Evolutionary conservation across 345 rosid species (phyloP), one percentile per base, ranked within the genome.

Genomic region (Adansonia digitata): DNA sequence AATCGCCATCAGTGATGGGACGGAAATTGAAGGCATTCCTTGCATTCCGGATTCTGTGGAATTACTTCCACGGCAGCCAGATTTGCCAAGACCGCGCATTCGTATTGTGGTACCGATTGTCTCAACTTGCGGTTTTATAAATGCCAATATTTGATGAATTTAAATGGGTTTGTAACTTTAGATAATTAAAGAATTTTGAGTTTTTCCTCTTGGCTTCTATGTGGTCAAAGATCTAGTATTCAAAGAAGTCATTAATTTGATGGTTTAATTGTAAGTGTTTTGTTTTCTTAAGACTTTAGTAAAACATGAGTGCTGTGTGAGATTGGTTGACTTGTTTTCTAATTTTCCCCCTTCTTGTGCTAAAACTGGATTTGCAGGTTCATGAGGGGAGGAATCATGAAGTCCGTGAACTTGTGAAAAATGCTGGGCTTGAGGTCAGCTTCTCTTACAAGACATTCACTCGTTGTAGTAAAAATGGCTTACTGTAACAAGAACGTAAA

Each of bases 361-460:
- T 72, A 56, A 69, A 85, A 46, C 46, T 15, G 69, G 53, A 46
- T 46, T 48, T 80, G 80, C 88, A 93, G 99, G 98, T 95, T 84
- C 94, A 92, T 73, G 97, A 95, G 85, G 99, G 99, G 66, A 90
- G 97, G 77, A 93, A 91, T 77, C 99, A 93, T 70, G 98, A 93
- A 85, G 98, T 95, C 62, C 87, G 97, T 65, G 99, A 92, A 87
- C 86, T 95, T 62, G 91, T 95, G 80, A 95, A 95, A 86, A 87
- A 87, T 79, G 94, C 94, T n/a, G 96, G 96, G 77, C 93, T 95
- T 81, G 88, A 93, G 98, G 99, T 90, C 78, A 81, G 92, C 69
- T 85, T 87, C 57, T 68, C 37, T 35, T 18, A 57, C 69, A 20
- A 34, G 26, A 31, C 56, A 20, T 59, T 67, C 68, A 74, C 57